phyloP scores from a whole-genome alignment of 495 filamentous ascomycete genomes.

The Aspergillus homomorphus region DNA sequence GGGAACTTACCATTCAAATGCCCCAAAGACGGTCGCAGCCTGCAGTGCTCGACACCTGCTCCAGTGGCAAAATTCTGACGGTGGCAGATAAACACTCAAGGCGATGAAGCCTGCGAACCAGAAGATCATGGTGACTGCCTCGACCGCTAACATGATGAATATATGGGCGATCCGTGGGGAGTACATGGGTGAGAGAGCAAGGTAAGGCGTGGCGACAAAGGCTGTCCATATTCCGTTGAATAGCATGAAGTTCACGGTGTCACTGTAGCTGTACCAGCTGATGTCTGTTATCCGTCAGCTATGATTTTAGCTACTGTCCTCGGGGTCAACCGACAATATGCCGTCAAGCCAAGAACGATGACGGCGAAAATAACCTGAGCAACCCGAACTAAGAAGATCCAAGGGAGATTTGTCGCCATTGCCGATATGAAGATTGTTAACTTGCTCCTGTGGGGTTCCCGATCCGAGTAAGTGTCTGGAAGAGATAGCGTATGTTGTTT shows the following conservation, averaged over 20 bases:
- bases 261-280: constrained; percentile 19
- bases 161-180: constrained; percentile 55
- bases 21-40: constrained; percentile 52
- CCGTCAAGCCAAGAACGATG: constrained; percentile 67
- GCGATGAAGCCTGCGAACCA: constrained; percentile 86
- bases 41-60: constrained; percentile 48
- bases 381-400: constrained; percentile 62
- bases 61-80: constrained; percentile 42
- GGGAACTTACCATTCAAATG: constrained; percentile 54
- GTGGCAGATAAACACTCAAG: constrained; percentile 57
- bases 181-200: constrained; percentile 60
- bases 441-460: too few relatives aligned
- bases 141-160: constrained; percentile 61
- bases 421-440: not conserved
- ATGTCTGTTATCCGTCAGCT: constrained; percentile 29
- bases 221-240: constrained; percentile 72
- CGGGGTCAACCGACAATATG: constrained; percentile 56
- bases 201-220: constrained; percentile 60
- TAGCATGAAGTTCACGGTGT: constrained; percentile 66
- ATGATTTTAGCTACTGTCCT: not conserved
- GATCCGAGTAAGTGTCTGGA: too few relatives aligned
- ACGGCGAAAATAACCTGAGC: constrained; percentile 63
- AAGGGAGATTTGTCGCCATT: constrained; percentile 24
- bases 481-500: too few relatives aligned
- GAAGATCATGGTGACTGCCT: constrained; percentile 74